Evolutionary conservation across 2,329 filamentous ascomycete species (phyloP).

Genomic region (Nigrograna mackinnonii): DNA sequence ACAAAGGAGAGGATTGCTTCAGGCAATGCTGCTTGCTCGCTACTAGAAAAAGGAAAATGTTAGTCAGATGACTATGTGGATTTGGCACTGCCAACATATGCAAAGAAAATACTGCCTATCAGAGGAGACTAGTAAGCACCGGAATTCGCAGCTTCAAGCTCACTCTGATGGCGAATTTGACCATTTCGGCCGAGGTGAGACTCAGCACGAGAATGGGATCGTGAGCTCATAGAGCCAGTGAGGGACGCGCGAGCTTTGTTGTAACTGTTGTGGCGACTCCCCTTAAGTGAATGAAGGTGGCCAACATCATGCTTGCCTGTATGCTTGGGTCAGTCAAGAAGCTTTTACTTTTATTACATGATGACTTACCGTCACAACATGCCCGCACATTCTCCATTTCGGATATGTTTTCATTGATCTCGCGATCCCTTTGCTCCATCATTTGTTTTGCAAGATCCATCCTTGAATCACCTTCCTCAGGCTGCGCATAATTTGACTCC

Average conservation of each 20-base stretch:
- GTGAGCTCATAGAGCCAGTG: conserved; percentile 36
- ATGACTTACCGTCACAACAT: conserved; percentile 87
- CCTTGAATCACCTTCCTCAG: conserved; percentile 69
- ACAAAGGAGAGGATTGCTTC: conserved; percentile 35
- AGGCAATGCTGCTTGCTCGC: conserved; percentile 12
- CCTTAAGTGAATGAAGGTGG: conserved; percentile 31
- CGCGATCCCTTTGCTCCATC: conserved; percentile 77
- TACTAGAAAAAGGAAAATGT: conserved; percentile 32
- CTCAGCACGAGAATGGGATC: conserved; percentile 31
- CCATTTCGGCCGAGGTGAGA: conserved; percentile 22
- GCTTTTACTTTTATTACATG: conserved; percentile 22
- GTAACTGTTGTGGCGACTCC: conserved; percentile 31
- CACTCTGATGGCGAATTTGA: conserved; percentile 23
- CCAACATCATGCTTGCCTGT: conserved; percentile 56
- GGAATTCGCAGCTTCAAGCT: conserved; percentile 28
- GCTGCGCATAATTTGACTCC: conserved; percentile 52
- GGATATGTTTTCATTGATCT: conserved; percentile 58
- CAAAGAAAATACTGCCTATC: conserved; percentile 6
- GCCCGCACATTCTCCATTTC: conserved; percentile 98
- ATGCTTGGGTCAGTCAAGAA: conserved; percentile 2
- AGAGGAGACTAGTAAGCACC: conserved; percentile 24
- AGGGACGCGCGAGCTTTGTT: conserved; percentile 29
- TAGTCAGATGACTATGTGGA: conserved; percentile 30
- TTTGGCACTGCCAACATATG: conserved; percentile 16
- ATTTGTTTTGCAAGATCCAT: conserved; percentile 78